Evolutionary conservation across 2,329 filamentous ascomycete genomes (phyloP), one percentile per base, ranked within the genome.

Genomic region (Elsinoe batatas): DNA sequence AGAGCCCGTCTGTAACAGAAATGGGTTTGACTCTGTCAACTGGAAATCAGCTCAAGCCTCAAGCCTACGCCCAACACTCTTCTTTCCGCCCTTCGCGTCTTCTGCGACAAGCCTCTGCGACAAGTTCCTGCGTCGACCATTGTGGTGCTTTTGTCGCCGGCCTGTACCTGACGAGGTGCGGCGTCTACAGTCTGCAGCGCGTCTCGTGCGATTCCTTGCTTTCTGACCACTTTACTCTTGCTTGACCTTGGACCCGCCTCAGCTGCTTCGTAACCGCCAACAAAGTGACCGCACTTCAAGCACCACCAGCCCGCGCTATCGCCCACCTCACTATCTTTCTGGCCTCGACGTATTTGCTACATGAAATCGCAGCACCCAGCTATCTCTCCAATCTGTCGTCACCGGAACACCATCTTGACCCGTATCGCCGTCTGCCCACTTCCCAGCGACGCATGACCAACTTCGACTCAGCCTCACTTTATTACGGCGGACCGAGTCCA

Each of bases 381-480:
- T 49, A 33, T 49, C 33, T 13, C 13, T 53, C 49, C 13, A 53
- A 53, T 35, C 33, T 35, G 11, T 22, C 22, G 30, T 33, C 46
- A 26, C 13, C 33, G 13, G 12, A 35, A 50, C 33, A 26, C 17
- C 13, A n/a, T 50, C 46, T 50, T 30, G 26, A 30, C n/a, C 49
- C 33, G 33, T 26, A 37, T 38, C 49, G 22, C 35, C 20, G 18
- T 37, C 17, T 35, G 36, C 49, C 33, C 33, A 37, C 33, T 37
- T 40, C 33, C 32, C 36, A 30, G 36, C 51, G 51, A 43, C 51
- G 51, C 37, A 54, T 54, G 51, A 54, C 51, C 51, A 42, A 30
- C 22, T 54, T 38, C 47, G 35, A 37, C 47, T 51, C 47, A 51
- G 47, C 47, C 47, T 51, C 51, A 54, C 37, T 22, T 54, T 35